A percentile compares a stretch with the other conserved stretches of the same genome.
phyloP scores from a whole-genome alignment of 225 moss, liverwort and hornwort genomes.

The Physcomitrium patens region DNA sequence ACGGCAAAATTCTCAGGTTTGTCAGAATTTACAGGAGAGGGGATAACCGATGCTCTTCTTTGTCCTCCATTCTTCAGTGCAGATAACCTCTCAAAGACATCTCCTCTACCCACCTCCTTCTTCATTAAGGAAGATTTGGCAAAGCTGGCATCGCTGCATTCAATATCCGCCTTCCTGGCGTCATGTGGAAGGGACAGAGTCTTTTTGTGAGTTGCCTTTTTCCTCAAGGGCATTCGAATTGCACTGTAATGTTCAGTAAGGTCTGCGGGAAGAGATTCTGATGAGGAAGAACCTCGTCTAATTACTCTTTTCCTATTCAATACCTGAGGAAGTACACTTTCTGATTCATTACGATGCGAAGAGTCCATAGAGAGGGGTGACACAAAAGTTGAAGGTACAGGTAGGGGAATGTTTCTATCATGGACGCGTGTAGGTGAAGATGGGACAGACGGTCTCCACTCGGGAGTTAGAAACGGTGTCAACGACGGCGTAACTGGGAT shows the following conservation, averaged over 20 bases:
- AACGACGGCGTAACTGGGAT: conserved; percentile 37
- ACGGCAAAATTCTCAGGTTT: conserved; percentile 33
- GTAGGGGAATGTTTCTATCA: conserved; percentile 35
- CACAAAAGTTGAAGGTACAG: conserved; percentile 33
- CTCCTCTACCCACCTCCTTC: conserved; percentile 38
- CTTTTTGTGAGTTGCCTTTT: conserved; percentile 57
- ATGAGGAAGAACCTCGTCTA: conserved; percentile 55
- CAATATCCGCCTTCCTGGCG: conserved; percentile 44
- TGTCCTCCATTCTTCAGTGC: conserved; percentile 48
- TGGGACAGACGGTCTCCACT: conserved; percentile 43
- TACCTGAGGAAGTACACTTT: conserved; percentile 32
- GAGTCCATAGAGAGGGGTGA: conserved; percentile 35
- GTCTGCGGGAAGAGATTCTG: conserved; percentile 52
- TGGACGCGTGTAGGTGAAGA: conserved; percentile 39
- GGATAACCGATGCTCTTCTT: conserved; percentile 30
- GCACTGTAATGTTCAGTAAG: conserved; percentile 29
- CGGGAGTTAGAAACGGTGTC: conserved; percentile 50
- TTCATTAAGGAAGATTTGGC: conserved; percentile 26
- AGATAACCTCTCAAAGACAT: conserved; percentile 58
- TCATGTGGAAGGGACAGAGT: conserved; percentile 45
- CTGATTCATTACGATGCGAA: conserved; percentile 29
- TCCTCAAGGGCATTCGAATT: conserved; percentile 50
- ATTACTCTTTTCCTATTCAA: conserved; percentile 57
- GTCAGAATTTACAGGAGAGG: conserved; percentile 28
- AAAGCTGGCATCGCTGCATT: conserved; percentile 37